Evolutionary conservation across 805 yeast species (phyloP), one percentile per base, ranked within the genome.

Genomic region (Pichia thaimueangensis): DNA sequence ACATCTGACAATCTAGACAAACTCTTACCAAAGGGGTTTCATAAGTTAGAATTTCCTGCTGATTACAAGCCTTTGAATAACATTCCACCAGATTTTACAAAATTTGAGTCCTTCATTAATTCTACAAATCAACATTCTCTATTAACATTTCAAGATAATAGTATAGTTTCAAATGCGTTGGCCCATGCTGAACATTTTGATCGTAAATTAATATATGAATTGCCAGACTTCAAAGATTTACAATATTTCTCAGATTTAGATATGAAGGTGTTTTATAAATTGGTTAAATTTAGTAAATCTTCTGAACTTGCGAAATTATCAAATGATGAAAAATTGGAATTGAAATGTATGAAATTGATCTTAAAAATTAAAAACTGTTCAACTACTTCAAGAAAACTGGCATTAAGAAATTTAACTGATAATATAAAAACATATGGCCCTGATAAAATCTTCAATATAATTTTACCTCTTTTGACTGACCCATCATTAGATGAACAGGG

Each of bases 321-420:
- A 0, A 44, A 63, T 1, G 79, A 73, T 4, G 91, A 83, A 47
- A 61, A 66, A 34, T 72, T 72, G 37, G 88, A 82, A 50, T 60
- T 77, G 8, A 70, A 71, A 39, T 76, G 85, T 19, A 68, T 84
- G 75, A 71, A 71, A 35, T 62, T 86, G 21, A 62, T 91, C 16
- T 60, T 88, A 20, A 76, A 74, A 48, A 70, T 88, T 32, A 88
- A 87, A 55, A 88, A 89, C 59, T 96, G 96, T 3, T 64, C 79
- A 16, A 84, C 85, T 6, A 60, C 68, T 0, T 68, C 70, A 7
- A 71, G 98, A 38, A 89, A 86, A 55, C 62, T 65, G 13, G 81
- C 96, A 0, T 59, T 86, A 61, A 69, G 89, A 43, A 69, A 74
- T 31, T 59, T 89, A 20, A 74, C 83, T 2, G 86, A 79, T 36